Evolutionary conservation across 306 rosid species (phyloP).

Genomic region (Vigna mungo): DNA sequence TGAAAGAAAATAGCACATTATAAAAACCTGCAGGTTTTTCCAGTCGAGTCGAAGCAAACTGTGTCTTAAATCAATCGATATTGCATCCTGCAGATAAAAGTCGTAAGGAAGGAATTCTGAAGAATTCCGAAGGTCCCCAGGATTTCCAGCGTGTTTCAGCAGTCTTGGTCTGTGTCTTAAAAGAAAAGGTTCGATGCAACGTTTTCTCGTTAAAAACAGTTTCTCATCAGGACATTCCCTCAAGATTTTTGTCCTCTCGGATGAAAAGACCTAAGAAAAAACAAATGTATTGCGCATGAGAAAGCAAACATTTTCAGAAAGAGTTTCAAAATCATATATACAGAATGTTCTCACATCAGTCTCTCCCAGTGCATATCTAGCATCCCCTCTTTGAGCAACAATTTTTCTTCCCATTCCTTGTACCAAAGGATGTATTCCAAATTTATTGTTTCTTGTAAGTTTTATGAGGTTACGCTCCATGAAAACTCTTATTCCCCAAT

Average conservation of each 20-base stretch:
- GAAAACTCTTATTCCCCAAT: conserved; percentile 37
- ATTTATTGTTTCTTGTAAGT: conserved; percentile 6
- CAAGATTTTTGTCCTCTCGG: not conserved
- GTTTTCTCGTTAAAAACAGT: not conserved
- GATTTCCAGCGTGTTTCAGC: too few species aligned
- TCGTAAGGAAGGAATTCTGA: too few species aligned
- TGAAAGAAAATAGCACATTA: too few species aligned
- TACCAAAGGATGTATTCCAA: conserved; percentile 29
- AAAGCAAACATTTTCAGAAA: not conserved
- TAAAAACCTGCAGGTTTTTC: too few species aligned
- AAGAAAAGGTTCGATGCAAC: not conserved
- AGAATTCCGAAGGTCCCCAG: too few species aligned
- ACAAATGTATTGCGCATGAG: not conserved
- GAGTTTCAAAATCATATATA: not conserved
- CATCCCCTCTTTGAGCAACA: not conserved
- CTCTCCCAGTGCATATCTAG: not conserved
- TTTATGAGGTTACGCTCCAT: conserved; percentile 38
- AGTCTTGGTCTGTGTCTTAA: not conserved
- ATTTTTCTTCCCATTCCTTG: conserved; percentile 48
- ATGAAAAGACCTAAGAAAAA: not conserved
- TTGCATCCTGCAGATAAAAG: too few species aligned
- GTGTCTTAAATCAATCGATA: too few species aligned
- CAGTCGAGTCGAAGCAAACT: too few species aligned
- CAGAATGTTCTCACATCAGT: not conserved
- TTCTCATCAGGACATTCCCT: not conserved